Conservation (phyloP, 2,329 filamentous ascomycete species). For the Metarhizium anisopliae region DNA sequence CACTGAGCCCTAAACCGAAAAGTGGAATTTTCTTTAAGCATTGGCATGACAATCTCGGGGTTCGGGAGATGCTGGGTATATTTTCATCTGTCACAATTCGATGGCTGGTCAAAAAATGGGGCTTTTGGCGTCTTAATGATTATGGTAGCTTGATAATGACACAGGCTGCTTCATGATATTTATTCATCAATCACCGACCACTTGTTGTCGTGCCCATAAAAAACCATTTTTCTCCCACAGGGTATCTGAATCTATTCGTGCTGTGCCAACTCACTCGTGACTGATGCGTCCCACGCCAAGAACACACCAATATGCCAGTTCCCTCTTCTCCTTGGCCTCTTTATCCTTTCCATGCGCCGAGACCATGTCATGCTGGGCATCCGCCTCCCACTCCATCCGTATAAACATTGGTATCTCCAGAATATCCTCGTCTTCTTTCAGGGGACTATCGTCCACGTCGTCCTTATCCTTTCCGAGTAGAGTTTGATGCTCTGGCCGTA, state of each 20-base stretch:
- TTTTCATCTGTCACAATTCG: slow-evolving; percentile 23
- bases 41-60: slow-evolving; percentile 7
- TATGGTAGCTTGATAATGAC: slow-evolving; percentile 39
- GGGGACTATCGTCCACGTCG: slow-evolving; percentile 33
- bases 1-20: slow-evolving; percentile 39
- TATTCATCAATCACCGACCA: slow-evolving; percentile 17
- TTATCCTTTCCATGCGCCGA: slow-evolving; percentile 42
- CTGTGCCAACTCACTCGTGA: slow-evolving; percentile 25
- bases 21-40: slow-evolving; percentile 42
- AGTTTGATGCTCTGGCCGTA: slow-evolving; percentile 30
- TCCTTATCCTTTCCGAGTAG: slow-evolving; percentile 20
- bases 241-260: slow-evolving; percentile 36
- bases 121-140: slow-evolving; percentile 41
- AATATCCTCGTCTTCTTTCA: slow-evolving; percentile 52
- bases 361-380: slow-evolving; percentile 56
- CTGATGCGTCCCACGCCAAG: slow-evolving; percentile 77
- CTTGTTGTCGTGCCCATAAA: slow-evolving; percentile 11
- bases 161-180: slow-evolving; percentile 33
- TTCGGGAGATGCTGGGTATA: slow-evolving; percentile 12
- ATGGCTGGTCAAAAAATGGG: slow-evolving; percentile 26
- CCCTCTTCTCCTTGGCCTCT: slow-evolving; percentile 66
- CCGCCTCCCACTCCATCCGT: slow-evolving; percentile 79
- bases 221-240: slow-evolving; percentile 12
- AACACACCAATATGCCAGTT: slow-evolving; percentile 93
- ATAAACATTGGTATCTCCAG: slow-evolving; percentile 94